These are phyloP conservation scores for Podospora comata DNA, from an alignment of 495 filamentous ascomycete genomes.

Conservation along the genomic window DNA sequence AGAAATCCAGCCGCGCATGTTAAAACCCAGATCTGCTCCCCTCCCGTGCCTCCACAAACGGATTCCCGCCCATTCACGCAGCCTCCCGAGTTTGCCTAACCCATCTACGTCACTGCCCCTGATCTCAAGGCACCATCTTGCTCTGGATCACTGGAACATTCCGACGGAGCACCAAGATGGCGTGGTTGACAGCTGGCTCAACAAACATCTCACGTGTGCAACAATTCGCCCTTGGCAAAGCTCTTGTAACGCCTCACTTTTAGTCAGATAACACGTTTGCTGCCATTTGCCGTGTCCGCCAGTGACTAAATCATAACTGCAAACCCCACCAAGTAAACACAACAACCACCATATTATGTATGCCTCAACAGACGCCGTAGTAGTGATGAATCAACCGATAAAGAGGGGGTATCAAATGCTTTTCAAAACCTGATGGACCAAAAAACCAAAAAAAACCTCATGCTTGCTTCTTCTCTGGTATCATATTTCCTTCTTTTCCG, in stretches of 20 bases:
- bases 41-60: not conserved
- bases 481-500: not conserved
- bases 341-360: not conserved
- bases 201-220: not conserved
- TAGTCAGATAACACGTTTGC: not conserved
- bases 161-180: not conserved
- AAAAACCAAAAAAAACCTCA: conserved; percentile 5
- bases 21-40: not conserved
- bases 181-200: not conserved
- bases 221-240: not conserved
- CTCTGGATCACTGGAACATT: not conserved
- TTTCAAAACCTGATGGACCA: conserved; percentile 9
- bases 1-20: not conserved
- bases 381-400: conserved; percentile 10
- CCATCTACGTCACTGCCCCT: not conserved
- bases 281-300: not conserved
- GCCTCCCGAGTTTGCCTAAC: not conserved
- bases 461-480: not conserved
- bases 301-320: not conserved
- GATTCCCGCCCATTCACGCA: not conserved
- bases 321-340: conserved; percentile 1
- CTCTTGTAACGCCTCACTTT: not conserved
- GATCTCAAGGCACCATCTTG: not conserved
- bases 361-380: conserved; percentile 13
- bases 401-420: conserved; percentile 23